Evolutionary conservation across 345 rosid genomes (phyloP).

Genomic region (Trapa bicornis): DNA sequence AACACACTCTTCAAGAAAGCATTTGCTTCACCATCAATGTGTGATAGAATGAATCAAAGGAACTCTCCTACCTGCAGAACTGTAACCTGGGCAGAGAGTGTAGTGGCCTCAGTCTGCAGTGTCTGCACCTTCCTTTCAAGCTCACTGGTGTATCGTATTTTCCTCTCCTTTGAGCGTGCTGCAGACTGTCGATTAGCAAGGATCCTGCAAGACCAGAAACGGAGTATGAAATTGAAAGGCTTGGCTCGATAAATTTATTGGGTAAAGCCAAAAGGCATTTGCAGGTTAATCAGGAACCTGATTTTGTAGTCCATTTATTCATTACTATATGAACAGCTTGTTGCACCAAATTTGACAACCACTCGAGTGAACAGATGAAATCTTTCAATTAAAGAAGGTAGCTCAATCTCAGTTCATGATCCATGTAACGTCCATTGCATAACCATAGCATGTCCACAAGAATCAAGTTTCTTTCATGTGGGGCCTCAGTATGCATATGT

Average conservation of each 20-base stretch:
- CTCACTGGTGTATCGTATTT: constrained; percentile 67
- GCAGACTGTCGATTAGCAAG: constrained; percentile 94
- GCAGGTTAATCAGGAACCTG: background rate
- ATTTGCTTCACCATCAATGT: background rate
- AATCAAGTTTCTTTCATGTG: background rate
- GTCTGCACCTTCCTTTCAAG: constrained; percentile 97
- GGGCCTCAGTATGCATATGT: background rate
- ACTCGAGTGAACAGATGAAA: background rate
- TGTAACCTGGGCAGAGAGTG: constrained; percentile 89
- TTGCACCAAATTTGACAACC: background rate
- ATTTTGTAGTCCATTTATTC: background rate
- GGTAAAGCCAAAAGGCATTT: background rate
- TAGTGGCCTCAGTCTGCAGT: constrained; percentile 96
- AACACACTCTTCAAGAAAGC: background rate
- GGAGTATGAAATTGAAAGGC: background rate
- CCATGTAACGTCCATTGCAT: background rate
- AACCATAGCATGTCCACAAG: background rate
- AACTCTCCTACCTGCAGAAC: constrained; percentile 53
- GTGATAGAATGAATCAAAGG: background rate
- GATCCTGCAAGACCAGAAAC: constrained; percentile 32
- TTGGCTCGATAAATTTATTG: background rate
- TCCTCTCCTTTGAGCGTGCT: constrained; percentile 93
- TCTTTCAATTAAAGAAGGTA: background rate
- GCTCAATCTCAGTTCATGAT: background rate
- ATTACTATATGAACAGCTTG: background rate